Conservation (phyloP, 225 moss, liverwort and hornwort species). For the Antitrichia curtipendula region DNA sequence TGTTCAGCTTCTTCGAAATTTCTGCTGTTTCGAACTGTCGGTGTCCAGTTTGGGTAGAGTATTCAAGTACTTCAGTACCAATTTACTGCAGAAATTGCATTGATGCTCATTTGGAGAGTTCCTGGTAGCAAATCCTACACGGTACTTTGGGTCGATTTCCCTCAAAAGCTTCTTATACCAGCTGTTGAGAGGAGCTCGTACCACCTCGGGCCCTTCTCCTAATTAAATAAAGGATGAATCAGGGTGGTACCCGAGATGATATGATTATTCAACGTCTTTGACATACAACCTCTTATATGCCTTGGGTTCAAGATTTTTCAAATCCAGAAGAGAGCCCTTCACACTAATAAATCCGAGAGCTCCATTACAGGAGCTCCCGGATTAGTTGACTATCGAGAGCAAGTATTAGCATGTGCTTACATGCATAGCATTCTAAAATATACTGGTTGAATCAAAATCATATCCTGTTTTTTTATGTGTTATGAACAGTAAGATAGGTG, state of each 20-base stretch:
- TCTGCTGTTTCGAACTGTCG: too few species aligned
- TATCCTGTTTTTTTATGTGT: not conserved
- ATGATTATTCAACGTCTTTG: not conserved
- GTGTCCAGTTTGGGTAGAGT: not conserved
- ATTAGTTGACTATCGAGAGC: not conserved
- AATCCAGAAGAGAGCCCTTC: not conserved
- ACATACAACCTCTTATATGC: too few species aligned
- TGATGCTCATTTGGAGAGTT: not conserved
- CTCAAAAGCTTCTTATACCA: not conserved
- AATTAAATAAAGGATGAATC: not conserved
- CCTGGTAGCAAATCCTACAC: not conserved
- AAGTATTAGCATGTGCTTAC: too few species aligned
- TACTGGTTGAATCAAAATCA: not conserved
- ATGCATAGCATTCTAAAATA: too few species aligned
- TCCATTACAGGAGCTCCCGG: not conserved
- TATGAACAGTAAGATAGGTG: not conserved
- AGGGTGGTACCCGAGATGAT: not conserved
- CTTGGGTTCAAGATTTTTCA: not conserved
- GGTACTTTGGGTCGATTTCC: not conserved
- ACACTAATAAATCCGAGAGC: not conserved
- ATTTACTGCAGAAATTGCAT: not conserved
- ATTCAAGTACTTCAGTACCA: not conserved
- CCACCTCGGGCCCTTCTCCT: not conserved
- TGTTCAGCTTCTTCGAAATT: not conserved
- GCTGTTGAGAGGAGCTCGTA: not conserved